Conservation (phyloP, 2,329 filamentous ascomycete species). For the Neofusicoccum umdonicola region DNA sequence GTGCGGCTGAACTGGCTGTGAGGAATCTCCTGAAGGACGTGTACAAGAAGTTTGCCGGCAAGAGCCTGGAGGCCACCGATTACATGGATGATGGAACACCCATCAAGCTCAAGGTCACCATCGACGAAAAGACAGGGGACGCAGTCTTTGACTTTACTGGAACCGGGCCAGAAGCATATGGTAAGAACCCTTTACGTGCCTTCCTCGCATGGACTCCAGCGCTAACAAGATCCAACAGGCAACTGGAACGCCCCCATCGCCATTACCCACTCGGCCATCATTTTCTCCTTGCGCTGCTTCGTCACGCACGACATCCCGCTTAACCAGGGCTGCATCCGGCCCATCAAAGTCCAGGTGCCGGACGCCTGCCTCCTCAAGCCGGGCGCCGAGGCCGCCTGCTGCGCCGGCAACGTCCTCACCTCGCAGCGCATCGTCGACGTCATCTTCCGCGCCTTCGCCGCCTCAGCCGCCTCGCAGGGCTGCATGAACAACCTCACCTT, state of each 20-base stretch:
- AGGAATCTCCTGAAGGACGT: slow-evolving; percentile 8
- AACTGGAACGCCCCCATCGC: slow-evolving; percentile 36
- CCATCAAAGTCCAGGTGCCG: slow-evolving; percentile 28
- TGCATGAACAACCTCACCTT: slow-evolving; percentile 33
- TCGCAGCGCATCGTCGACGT: slow-evolving; percentile 34
- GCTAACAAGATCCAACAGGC: no score
- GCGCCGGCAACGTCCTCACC: slow-evolving; percentile 30
- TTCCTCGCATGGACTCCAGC: no score
- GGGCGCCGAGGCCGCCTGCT: slow-evolving; percentile 27
- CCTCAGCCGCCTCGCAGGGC: slow-evolving; percentile 31
- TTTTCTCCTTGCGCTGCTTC: slow-evolving; percentile 30
- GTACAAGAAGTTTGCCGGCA: neutral
- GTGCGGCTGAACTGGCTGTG: slow-evolving; percentile 19
- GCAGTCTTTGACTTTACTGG: slow-evolving; percentile 43
- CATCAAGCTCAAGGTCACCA: slow-evolving; percentile 34
- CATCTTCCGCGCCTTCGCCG: slow-evolving; percentile 30
- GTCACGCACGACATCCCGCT: slow-evolving; percentile 33
- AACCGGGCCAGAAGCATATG: slow-evolving; percentile 25
- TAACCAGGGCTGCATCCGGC: slow-evolving; percentile 32
- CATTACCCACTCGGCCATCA: slow-evolving; percentile 36
- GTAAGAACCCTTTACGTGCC: slow-evolving; percentile 32
- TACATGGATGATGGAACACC: slow-evolving; percentile 43
- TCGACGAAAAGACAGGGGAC: slow-evolving; percentile 31
- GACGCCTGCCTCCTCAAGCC: slow-evolving; percentile 30
- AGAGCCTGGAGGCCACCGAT: slow-evolving; percentile 26